Evolutionary conservation across 495 filamentous ascomycete species (phyloP).

Genomic region (Xylaria curta): DNA sequence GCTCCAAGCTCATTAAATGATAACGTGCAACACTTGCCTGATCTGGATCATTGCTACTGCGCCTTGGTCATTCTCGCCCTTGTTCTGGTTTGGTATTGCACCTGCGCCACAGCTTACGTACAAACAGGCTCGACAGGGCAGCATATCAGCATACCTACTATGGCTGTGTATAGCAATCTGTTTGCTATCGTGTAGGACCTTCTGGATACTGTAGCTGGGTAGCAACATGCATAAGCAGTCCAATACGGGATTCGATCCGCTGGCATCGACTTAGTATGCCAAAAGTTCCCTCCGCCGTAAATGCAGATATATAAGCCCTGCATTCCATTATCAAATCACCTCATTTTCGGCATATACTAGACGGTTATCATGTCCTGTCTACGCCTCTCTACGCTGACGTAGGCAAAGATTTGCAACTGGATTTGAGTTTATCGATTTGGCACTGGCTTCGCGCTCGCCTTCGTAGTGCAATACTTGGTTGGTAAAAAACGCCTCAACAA

Average conservation of each 20-base stretch:
- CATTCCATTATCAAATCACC: neutral
- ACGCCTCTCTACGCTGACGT: neutral
- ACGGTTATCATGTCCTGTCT: neutral
- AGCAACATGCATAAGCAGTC: neutral
- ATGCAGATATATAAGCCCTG: neutral
- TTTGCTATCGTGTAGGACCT: neutral
- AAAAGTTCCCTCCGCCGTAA: neutral
- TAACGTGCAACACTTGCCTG: neutral
- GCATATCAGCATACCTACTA: neutral
- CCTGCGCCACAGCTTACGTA: constrained; percentile 7
- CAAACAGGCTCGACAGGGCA: neutral
- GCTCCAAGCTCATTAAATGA: neutral
- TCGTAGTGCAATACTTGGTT: neutral
- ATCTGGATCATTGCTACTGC: neutral
- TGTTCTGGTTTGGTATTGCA: neutral
- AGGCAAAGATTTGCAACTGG: constrained; percentile 10
- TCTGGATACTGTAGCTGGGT: neutral
- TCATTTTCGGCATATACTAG: neutral
- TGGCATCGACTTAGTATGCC: neutral
- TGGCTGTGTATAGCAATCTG: constrained; percentile 3
- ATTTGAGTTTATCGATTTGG: constrained; percentile 15
- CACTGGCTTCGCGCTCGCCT: neutral
- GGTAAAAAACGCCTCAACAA: neutral
- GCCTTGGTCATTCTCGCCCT: neutral
- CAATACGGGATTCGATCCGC: neutral